phyloP scores from a whole-genome alignment of 2,329 filamentous ascomycete genomes.

The Trichoderma simmonsii region DNA sequence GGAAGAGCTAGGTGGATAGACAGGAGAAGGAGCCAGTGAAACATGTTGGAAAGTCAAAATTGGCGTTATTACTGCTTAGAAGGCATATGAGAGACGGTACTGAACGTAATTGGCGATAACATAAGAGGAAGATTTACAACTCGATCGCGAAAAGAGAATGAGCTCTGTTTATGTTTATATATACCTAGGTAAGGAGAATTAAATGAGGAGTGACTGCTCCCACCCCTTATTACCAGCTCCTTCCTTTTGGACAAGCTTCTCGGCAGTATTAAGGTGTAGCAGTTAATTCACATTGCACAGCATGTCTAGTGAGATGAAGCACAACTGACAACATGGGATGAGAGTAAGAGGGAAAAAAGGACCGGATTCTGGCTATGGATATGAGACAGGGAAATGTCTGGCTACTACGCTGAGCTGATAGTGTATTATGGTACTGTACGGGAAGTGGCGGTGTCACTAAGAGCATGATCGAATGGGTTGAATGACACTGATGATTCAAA shows the following conservation, averaged over 20 bases:
- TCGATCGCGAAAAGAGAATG: not conserved
- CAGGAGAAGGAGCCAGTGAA: not conserved
- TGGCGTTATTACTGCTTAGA: not conserved
- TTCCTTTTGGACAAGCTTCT: not conserved
- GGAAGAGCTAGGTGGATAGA: slow-evolving; percentile 7
- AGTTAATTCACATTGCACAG: slow-evolving; percentile 6
- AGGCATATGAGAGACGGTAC: not conserved
- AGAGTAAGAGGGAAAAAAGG: not conserved
- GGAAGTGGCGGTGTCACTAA: not conserved
- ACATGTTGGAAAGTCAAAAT: not conserved
- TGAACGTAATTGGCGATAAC: not conserved
- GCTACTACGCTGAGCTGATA: too few relatives aligned
- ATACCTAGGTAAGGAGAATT: not conserved
- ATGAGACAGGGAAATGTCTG: not conserved
- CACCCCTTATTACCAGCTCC: not conserved
- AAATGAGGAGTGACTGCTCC: not conserved
- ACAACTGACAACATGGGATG: not conserved
- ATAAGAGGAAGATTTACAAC: not conserved
- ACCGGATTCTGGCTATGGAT: not conserved
- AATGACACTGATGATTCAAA: not conserved
- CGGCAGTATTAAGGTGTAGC: not conserved
- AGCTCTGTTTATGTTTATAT: not conserved
- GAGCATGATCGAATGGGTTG: too few relatives aligned
- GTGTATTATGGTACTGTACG: not conserved
- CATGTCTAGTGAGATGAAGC: slow-evolving; percentile 9